Evolutionary conservation across 352 stramenopile genomes (phyloP).

Genomic region (Phytophthora sojae): DNA sequence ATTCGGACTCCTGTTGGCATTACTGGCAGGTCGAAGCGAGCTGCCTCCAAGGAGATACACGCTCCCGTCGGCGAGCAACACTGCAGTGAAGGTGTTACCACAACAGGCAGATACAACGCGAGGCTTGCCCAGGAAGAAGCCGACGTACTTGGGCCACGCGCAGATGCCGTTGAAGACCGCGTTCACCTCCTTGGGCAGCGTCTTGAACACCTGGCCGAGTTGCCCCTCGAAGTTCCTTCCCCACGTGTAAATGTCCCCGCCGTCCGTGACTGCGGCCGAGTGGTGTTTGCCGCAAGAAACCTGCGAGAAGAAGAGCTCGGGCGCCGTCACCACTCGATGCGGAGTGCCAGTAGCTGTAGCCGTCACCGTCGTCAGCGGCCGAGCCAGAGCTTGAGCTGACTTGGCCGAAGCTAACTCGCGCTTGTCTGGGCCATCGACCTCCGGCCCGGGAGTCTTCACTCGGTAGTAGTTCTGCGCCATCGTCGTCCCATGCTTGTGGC

Average conservation of each 20-base stretch:
- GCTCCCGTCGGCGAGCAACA: conserved; percentile 65
- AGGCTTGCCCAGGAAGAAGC: conserved; percentile 54
- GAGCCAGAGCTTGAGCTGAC: not conserved
- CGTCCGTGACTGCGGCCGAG: conserved; percentile 74
- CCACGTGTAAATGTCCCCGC: conserved; percentile 91
- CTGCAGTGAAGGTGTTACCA: conserved; percentile 81
- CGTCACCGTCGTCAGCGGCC: not conserved
- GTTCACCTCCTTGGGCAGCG: conserved; percentile 44
- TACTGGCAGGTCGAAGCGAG: conserved; percentile 42
- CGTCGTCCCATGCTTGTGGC: conserved; percentile 32
- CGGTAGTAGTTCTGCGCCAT: conserved; percentile 13
- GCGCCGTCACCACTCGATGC: conserved; percentile 46
- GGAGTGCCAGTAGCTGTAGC: conserved; percentile 36
- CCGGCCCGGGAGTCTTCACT: conserved; percentile 23
- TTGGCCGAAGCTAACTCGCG: conserved; percentile 2
- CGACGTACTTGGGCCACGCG: conserved; percentile 81
- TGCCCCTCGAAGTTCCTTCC: conserved; percentile 90
- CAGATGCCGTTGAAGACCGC: conserved; percentile 61
- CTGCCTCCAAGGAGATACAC: conserved; percentile 85
- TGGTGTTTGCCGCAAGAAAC: conserved; percentile 81
- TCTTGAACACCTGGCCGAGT: conserved; percentile 64
- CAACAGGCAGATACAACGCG: conserved; percentile 63
- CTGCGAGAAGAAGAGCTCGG: conserved; percentile 60
- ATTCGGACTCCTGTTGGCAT: conserved; percentile 7
- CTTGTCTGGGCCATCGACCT: conserved; percentile 25